These are phyloP conservation scores for Escallonia herrerae DNA, from an alignment of 129 eudicot genomes.

Conservation along the genomic window DNA sequence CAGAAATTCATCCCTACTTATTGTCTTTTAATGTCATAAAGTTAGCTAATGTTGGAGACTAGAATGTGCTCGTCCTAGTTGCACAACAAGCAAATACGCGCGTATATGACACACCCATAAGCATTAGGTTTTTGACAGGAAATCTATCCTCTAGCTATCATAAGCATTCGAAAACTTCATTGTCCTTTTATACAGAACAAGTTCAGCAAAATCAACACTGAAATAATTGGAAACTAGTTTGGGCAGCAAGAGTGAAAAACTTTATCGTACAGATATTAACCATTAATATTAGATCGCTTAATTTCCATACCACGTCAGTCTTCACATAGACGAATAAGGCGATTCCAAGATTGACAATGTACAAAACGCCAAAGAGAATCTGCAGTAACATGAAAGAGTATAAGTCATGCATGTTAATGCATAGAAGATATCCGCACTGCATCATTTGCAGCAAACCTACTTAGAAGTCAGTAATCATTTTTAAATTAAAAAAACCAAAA, in stretches of 20 bases:
- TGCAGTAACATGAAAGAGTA: constrained; percentile 31
- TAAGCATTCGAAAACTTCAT: too few species aligned
- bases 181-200: too few species aligned
- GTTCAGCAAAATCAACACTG: too few species aligned
- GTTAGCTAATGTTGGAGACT: too few species aligned
- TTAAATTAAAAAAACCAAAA: too few species aligned
- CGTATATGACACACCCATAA: background rate
- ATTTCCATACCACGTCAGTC: constrained; percentile 77
- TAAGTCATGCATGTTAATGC: background rate
- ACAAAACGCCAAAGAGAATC: constrained; percentile 74
- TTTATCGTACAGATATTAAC: background rate
- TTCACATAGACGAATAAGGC: constrained; percentile 65
- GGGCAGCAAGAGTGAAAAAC: background rate
- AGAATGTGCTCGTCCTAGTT: too few species aligned
- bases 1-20: too few species aligned
- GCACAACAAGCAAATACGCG: background rate
- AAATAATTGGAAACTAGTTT: background rate
- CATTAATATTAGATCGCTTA: background rate
- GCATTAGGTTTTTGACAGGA: background rate
- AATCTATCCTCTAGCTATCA: too few species aligned
- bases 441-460: background rate
- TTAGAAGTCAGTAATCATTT: background rate
- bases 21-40: too few species aligned
- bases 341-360: constrained; percentile 80
- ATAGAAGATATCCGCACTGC: background rate